Evolutionary conservation across 192 early-diverging fungal genomes (phyloP).

Genomic region (Linnemannia schmuckeri): DNA sequence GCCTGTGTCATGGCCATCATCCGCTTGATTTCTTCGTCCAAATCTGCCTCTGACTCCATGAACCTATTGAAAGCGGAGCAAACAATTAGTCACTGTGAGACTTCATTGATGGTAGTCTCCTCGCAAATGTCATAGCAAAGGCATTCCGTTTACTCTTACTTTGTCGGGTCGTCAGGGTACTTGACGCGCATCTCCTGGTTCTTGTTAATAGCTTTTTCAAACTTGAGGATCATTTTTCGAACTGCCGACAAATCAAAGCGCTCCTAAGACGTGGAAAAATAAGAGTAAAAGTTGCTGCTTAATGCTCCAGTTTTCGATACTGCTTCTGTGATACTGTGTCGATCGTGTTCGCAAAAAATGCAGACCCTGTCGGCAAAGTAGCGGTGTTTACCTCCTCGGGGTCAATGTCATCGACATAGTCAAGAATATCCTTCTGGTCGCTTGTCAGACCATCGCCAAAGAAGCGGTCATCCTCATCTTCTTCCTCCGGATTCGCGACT

Average conservation of each 20-base stretch:
- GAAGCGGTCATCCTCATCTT: constrained; percentile 85
- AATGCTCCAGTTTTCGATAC: too few relatives aligned
- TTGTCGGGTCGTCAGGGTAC: constrained; percentile 78
- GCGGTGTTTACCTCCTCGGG: constrained; percentile 68
- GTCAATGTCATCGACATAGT: constrained; percentile 88
- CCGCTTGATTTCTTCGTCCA: constrained; percentile 90
- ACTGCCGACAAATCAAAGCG: constrained; percentile 75
- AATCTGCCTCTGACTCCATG: constrained; percentile 95
- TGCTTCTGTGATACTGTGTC: background rate
- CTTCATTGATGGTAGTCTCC: background rate
- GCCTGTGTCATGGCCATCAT: constrained; percentile 82
- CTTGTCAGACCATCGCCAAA: constrained; percentile 87
- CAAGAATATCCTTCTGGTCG: constrained; percentile 81
- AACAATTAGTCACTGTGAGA: background rate
- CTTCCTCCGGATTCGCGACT: constrained; percentile 63
- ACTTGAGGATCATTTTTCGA: constrained; percentile 82
- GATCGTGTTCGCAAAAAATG: background rate
- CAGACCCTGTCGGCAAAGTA: background rate
- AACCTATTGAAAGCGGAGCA: constrained; percentile 62
- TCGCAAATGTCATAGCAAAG: background rate
- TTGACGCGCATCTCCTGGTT: constrained; percentile 91
- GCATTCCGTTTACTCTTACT: constrained; percentile 19
- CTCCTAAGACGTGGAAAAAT: constrained; percentile 48
- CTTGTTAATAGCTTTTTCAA: constrained; percentile 88
- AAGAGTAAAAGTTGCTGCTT: background rate